phyloP scores from a whole-genome alignment of 1,284 basidiomycete genomes.

The Vanrija humicola region DNA sequence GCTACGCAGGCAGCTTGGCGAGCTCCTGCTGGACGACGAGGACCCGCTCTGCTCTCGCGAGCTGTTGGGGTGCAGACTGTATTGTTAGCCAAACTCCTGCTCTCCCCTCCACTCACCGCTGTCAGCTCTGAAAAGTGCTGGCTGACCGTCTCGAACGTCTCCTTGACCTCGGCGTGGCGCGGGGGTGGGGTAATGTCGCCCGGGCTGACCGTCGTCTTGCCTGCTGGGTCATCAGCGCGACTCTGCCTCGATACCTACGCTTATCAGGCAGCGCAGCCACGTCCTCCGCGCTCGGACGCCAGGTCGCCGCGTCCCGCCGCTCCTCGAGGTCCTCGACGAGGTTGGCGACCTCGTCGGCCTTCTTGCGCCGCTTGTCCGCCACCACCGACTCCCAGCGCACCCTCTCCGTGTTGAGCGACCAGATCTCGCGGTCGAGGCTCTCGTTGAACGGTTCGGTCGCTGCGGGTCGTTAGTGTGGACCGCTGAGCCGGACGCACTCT shows the following conservation, averaged over 20 bases:
- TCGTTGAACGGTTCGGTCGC: slow-evolving; percentile 76
- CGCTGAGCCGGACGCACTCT: slow-evolving; percentile 37
- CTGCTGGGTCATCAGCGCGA: background rate
- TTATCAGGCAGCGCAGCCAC: slow-evolving; percentile 5
- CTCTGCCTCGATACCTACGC: background rate
- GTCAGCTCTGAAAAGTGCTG: slow-evolving; percentile 33
- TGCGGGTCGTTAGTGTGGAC: slow-evolving; percentile 28
- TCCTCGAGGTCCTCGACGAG: slow-evolving; percentile 54
- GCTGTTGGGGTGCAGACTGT: slow-evolving; percentile 39
- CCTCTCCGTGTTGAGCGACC: slow-evolving; percentile 63
- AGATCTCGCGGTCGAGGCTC: slow-evolving; percentile 66
- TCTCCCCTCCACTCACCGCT: slow-evolving; percentile 21
- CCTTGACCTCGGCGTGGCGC: slow-evolving; percentile 33
- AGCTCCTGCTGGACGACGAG: slow-evolving; percentile 45
- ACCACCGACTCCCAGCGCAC: slow-evolving; percentile 65
- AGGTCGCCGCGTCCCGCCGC: slow-evolving; percentile 52
- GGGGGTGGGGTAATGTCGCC: slow-evolving; percentile 29
- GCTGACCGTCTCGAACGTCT: slow-evolving; percentile 30
- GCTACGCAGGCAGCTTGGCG: slow-evolving; percentile 5
- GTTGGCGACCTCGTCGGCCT: slow-evolving; percentile 56
- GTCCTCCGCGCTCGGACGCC: slow-evolving; percentile 31
- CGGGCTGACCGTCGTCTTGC: background rate
- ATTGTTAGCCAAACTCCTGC: slow-evolving; percentile 1
- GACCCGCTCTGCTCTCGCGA: slow-evolving; percentile 44
- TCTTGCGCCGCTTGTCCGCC: slow-evolving; percentile 58